Conservation (phyloP, 2,329 filamentous ascomycete species). For the Beauveria varroae region DNA sequence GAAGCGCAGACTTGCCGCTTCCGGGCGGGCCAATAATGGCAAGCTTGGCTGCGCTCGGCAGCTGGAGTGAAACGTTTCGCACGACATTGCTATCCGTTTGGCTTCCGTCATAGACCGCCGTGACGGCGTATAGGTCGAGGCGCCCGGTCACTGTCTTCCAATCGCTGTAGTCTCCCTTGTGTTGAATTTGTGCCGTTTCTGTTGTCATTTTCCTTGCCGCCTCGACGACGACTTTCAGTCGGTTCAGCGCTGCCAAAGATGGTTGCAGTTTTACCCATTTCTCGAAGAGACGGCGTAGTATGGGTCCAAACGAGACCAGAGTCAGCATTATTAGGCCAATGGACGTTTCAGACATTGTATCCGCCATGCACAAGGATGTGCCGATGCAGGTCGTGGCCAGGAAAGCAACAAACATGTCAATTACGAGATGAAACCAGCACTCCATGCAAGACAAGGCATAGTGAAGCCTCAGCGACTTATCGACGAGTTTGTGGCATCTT, state of each 20-base stretch:
- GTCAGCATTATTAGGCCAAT: conserved; percentile 9
- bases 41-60: conserved; percentile 21
- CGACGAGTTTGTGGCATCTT: conserved; percentile 37
- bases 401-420: conserved; percentile 38
- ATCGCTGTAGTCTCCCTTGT: background rate
- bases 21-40: conserved; percentile 30
- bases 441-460: conserved; percentile 48
- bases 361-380: conserved; percentile 26
- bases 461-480: conserved; percentile 44
- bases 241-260: background rate
- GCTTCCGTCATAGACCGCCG: background rate
- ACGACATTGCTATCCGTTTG: conserved; percentile 14
- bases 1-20: conserved; percentile 19
- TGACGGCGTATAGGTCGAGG: background rate
- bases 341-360: conserved; percentile 4
- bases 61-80: conserved; percentile 19
- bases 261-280: conserved; percentile 15
- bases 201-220: background rate
- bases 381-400: conserved; percentile 38
- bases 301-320: conserved; percentile 19
- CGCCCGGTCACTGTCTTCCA: background rate
- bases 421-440: conserved; percentile 43
- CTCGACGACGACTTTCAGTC: background rate
- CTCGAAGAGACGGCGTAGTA: conserved; percentile 19
- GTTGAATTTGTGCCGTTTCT: background rate